Evolutionary conservation across 108 stramenopile species (phyloP).

Genomic region (Fistulifera pelliculosa): DNA sequence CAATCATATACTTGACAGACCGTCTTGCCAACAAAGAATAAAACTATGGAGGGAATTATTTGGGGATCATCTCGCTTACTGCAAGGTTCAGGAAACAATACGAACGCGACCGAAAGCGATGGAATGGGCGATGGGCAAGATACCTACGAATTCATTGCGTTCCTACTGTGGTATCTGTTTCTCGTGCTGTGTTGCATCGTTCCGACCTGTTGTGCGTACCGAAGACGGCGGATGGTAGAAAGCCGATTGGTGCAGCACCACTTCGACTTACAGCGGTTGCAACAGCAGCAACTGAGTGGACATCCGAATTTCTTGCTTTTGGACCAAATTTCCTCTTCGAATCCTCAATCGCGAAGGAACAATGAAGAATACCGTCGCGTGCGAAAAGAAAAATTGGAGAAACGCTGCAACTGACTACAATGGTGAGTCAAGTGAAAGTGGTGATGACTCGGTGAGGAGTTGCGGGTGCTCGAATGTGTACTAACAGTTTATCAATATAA

Average conservation of each 20-base stretch:
- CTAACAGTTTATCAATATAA: too few species aligned
- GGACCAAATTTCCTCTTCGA: not conserved
- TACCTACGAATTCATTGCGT: slow-evolving; percentile 50
- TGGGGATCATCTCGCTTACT: too few species aligned
- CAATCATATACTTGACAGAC: too few species aligned
- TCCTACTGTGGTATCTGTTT: slow-evolving; percentile 58
- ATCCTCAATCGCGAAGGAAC: not conserved
- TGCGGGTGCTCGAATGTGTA: too few species aligned
- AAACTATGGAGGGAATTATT: too few species aligned
- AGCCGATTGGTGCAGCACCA: slow-evolving; percentile 13
- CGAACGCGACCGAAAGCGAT: too few species aligned
- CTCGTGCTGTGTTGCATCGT: slow-evolving; percentile 61
- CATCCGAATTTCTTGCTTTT: not conserved
- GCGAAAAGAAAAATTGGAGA: slow-evolving; percentile 14
- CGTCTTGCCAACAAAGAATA: too few species aligned
- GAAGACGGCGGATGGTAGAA: slow-evolving; percentile 30
- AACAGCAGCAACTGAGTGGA: slow-evolving; percentile 1
- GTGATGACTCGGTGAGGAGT: too few species aligned
- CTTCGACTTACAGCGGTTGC: slow-evolving; percentile 5
- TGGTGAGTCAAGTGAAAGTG: slow-evolving; percentile 14
- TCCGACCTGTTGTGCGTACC: slow-evolving; percentile 57
- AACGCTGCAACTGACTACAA: slow-evolving; percentile 21
- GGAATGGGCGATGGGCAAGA: slow-evolving; percentile 5
- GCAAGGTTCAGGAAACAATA: too few species aligned
- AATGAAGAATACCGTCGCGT: slow-evolving; percentile 6